Base-by-base conservation (phyloP, 2,329 filamentous ascomycete species). In the Lachnellula hyalina region DNA sequence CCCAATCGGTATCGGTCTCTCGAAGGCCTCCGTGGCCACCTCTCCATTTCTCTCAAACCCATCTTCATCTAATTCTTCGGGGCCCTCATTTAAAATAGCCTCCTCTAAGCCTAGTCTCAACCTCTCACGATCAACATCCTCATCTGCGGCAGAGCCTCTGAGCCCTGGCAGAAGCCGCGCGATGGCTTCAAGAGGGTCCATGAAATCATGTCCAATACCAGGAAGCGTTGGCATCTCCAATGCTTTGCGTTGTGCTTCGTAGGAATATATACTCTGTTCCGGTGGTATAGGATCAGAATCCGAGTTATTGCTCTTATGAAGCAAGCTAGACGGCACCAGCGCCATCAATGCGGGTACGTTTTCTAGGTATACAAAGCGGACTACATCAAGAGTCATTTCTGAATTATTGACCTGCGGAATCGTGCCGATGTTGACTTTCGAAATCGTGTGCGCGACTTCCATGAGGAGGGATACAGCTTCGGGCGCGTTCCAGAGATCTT, bases 401-500 rank as follows among this genome's bases (percentile, higher is more conserved):
- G 47, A 46, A 19, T 68, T 63, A 2, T 57, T 52, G 8, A 65
- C 35, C 19, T 49, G 55, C 1, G 60, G 50, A 4, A 63, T 61
- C 1, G 40, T 25, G 2, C 52, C 47, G 5, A 49, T 32, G 17
- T 64, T 47, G 17, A 64, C 56, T 51, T 65, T 68, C 3, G 60
- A 47, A 2, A 68, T 66, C 0, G 65, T 64, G 61, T 83, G 80
- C 40, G 82, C 83, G 14, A 86, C 78, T 67, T 88, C 84, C 36
- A 84, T 75, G 0, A 90, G 75, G 2, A 89, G 70, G 19, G 77
- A 75, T 5, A 80, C 81, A 1, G 77, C 79, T 65, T 87, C 85
- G 2, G 86, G 83, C 0, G 83, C 86, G 61, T 87, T 87, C 86
- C 86, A 90, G 2, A 89, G 72, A 65, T 89, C 86, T 57, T 87